A percentile compares a stretch with the other conserved stretches of the same genome.
These are phyloP conservation scores for Gossypium longicalyx DNA, from an alignment of 345 rosid genomes.

Conservation along the genomic window DNA sequence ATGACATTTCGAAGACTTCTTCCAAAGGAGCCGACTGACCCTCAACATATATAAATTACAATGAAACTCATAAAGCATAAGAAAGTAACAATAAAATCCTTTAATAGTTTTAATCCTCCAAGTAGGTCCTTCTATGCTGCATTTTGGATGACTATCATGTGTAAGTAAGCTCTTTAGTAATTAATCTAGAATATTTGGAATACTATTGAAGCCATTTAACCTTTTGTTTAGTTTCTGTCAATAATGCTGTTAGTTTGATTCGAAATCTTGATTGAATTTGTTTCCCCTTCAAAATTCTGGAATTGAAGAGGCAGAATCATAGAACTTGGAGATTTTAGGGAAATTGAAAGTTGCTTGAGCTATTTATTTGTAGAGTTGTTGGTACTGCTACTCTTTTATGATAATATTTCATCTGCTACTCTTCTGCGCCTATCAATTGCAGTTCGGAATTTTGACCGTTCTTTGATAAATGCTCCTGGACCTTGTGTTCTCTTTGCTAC, in stretches of 20 bases:
- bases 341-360: background rate
- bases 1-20: too few species aligned
- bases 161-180: background rate
- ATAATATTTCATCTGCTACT: background rate
- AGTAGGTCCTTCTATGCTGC: background rate
- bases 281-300: too few species aligned
- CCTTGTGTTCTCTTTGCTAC: conserved; percentile 99
- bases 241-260: too few species aligned
- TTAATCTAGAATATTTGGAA: background rate
- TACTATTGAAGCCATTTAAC: background rate
- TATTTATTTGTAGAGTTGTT: background rate
- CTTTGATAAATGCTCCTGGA: conserved; percentile 75
- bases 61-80: background rate
- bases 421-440: conserved; percentile 25
- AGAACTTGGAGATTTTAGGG: background rate
- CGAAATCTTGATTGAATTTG: too few species aligned
- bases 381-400: background rate
- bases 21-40: too few species aligned
- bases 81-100: background rate
- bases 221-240: background rate
- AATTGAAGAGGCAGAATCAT: background rate
- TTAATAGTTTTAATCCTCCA: background rate
- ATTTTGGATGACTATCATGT: background rate
- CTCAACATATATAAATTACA: background rate
- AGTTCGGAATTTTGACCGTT: conserved; percentile 79